Evolutionary conservation across 2,329 filamentous ascomycete genomes (phyloP).

Genomic region (Cytospora schulzeri): DNA sequence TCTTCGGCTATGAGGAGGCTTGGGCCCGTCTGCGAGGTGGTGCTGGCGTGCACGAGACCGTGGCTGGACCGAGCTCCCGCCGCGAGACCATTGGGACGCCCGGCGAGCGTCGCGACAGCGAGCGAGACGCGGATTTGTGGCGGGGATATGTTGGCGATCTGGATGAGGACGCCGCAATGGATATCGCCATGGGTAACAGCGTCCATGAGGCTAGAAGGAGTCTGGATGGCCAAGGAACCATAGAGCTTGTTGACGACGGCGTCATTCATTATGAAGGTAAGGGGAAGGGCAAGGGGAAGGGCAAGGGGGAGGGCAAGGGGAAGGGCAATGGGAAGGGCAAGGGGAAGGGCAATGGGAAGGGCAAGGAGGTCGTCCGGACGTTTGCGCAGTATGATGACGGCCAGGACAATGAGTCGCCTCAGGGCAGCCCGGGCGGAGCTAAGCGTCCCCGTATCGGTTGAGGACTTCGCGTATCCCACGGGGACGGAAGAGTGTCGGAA

Average conservation of each 20-base stretch:
- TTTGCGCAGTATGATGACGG: neutral
- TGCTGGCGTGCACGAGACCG: no score
- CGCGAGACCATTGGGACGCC: neutral
- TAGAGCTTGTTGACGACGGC: neutral
- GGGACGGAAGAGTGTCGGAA: neutral
- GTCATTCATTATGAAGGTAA: neutral
- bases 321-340: neutral
- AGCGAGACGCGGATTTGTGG: neutral
- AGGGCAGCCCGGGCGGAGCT: neutral
- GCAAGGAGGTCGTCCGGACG: neutral
- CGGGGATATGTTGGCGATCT: neutral
- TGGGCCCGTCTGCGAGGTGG: neutral
- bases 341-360: neutral
- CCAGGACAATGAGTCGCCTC: neutral
- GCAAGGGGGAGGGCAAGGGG: neutral
- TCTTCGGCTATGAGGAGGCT: neutral
- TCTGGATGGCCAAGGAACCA: neutral
- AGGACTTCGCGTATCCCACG: neutral
- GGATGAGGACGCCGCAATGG: neutral
- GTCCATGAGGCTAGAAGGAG: neutral
- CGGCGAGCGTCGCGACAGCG: neutral
- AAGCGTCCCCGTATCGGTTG: conserved; percentile 2
- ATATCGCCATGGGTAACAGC: neutral
- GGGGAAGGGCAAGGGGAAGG: neutral
- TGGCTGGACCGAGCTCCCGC: neutral